phyloP scores from a whole-genome alignment of 495 filamentous ascomycete genomes.

The Parathielavia appendiculata region DNA sequence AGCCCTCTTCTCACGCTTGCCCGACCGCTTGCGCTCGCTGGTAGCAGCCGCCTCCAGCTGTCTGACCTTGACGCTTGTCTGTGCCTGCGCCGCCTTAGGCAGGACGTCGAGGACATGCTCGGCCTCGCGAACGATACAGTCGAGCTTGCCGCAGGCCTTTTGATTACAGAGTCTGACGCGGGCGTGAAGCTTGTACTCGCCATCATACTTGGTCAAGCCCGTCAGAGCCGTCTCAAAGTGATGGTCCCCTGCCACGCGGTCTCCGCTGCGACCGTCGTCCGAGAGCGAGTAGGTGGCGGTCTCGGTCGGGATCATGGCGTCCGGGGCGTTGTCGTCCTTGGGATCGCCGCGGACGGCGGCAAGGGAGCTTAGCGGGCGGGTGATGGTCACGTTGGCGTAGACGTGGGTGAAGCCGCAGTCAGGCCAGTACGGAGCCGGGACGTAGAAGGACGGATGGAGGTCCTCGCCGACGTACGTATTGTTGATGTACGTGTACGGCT shows the following conservation, averaged over 20 bases:
- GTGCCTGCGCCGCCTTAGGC: background rate
- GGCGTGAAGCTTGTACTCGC: background rate
- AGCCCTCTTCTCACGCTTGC: background rate
- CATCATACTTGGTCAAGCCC: background rate
- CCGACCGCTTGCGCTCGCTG: background rate
- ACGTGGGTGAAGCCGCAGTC: background rate
- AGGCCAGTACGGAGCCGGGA: background rate
- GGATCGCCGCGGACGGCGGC: background rate
- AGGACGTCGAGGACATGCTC: background rate
- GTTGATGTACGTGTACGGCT: background rate
- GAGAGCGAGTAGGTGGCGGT: background rate
- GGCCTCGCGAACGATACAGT: background rate
- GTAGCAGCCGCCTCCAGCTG: background rate
- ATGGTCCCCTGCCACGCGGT: background rate
- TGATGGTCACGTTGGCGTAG: background rate
- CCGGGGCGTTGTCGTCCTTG: background rate
- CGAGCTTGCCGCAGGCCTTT: background rate
- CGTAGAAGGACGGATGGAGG: background rate
- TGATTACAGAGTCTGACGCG: background rate
- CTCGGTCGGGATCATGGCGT: background rate
- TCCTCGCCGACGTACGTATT: background rate
- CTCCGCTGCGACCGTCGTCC: background rate
- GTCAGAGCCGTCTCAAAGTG: background rate
- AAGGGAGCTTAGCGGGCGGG: background rate
- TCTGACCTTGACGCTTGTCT: background rate